Conservation (phyloP, 805 yeast species). For the Priceomyces melissophilus region DNA sequence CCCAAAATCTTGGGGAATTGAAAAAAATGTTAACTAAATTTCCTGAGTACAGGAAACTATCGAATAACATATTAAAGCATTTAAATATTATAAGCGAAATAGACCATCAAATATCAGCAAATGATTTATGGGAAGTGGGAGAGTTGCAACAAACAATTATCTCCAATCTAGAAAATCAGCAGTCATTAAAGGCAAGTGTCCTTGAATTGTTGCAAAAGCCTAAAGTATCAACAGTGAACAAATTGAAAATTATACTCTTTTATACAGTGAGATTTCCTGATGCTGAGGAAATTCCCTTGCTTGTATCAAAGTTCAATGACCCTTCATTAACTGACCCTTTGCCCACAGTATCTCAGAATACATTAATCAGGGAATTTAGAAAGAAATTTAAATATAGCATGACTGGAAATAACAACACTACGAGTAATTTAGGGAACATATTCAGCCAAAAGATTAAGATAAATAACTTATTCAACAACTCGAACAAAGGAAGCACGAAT, state of each 20-base stretch:
- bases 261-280: slow-evolving; percentile 60
- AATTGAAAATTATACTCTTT: slow-evolving; percentile 68
- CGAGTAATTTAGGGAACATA: slow-evolving; percentile 23
- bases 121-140: slow-evolving; percentile 76
- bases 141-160: slow-evolving; percentile 87
- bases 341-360: slow-evolving; percentile 32
- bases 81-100: slow-evolving; percentile 86
- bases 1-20: slow-evolving; percentile 75
- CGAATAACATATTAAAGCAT: slow-evolving; percentile 87
- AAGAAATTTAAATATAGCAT: slow-evolving; percentile 18
- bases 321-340: slow-evolving; percentile 24
- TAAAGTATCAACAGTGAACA: slow-evolving; percentile 49
- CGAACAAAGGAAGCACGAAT: slow-evolving; percentile 24
- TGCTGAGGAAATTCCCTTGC: slow-evolving; percentile 19
- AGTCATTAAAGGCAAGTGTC: slow-evolving; percentile 47
- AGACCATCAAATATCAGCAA: slow-evolving; percentile 63
- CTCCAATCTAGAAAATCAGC: slow-evolving; percentile 42
- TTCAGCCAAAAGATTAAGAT: slow-evolving; percentile 33
- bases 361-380: slow-evolving; percentile 28
- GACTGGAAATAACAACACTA: slow-evolving; percentile 5
- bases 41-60: slow-evolving; percentile 88
- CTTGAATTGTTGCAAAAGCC: slow-evolving; percentile 46
- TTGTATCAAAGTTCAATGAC: slow-evolving; percentile 27
- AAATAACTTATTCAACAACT: slow-evolving; percentile 15
- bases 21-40: slow-evolving; percentile 86